A percentile compares a stretch with the other conserved stretches of the same genome.
Conservation (phyloP, 495 filamentous ascomycete genomes). For the Penicillium waksmanii region DNA sequence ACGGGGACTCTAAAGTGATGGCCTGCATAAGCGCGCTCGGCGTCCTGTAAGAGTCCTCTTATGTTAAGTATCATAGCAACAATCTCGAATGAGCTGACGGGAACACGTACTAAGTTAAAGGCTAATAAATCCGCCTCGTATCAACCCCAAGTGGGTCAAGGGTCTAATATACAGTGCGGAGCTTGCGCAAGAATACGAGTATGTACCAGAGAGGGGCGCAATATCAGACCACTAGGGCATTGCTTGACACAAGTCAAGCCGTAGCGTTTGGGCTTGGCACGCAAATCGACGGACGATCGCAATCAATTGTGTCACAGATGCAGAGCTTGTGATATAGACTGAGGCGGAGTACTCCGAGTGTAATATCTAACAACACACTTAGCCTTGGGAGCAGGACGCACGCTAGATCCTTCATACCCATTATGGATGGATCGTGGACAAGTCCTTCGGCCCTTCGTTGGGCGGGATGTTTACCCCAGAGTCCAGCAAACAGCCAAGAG, state of each 20-base stretch:
- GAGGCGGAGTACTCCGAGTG: not conserved
- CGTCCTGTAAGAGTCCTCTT: constrained; percentile 16
- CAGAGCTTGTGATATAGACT: not conserved
- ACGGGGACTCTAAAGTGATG: constrained; percentile 14
- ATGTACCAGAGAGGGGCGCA: constrained; percentile 1
- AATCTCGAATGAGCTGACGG: not conserved
- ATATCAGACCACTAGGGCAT: constrained; percentile 16
- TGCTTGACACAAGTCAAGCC: constrained; percentile 23
- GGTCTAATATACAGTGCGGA: not conserved
- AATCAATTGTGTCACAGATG: constrained; percentile 3
- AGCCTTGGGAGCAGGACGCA: not conserved
- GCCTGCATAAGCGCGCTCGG: constrained; percentile 27
- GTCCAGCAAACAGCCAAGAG: constrained; percentile 7
- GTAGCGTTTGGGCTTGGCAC: constrained; percentile 16
- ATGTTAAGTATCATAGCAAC: not conserved
- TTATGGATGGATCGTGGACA: not conserved
- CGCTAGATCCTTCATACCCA: not conserved
- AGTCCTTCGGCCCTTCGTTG: not conserved
- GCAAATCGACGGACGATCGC: constrained; percentile 9
- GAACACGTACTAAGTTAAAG: constrained; percentile 5
- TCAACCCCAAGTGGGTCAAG: constrained; percentile 9
- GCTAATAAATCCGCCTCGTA: constrained; percentile 8
- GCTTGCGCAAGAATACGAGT: constrained; percentile 1
- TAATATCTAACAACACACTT: not conserved
- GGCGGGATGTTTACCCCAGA: constrained; percentile 14